Conservation (phyloP, 2,329 filamentous ascomycete genomes). For the Pyricularia grisea region DNA sequence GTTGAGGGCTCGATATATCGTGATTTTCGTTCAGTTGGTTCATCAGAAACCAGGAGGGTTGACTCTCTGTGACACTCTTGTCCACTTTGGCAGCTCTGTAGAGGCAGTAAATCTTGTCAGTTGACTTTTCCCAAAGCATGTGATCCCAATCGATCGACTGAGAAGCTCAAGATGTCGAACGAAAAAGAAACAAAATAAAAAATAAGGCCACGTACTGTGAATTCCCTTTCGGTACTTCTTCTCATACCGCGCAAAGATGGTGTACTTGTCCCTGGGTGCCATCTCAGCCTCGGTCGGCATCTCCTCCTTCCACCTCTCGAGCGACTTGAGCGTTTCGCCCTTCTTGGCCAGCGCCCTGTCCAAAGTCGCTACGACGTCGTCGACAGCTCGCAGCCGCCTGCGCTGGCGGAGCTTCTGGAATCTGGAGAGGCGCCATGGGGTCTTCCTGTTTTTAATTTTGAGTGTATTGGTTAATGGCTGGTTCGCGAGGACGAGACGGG, state of each 20-base stretch:
- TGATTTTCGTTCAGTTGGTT: neutral
- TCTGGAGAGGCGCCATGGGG: slow-evolving; percentile 86
- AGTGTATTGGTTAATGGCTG: neutral
- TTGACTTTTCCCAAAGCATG: neutral
- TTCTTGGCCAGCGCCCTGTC: slow-evolving; percentile 68
- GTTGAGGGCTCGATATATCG: neutral
- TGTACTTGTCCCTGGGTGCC: slow-evolving; percentile 95
- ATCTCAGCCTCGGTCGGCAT: slow-evolving; percentile 97
- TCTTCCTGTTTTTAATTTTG: slow-evolving; percentile 58
- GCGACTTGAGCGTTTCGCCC: slow-evolving; percentile 61
- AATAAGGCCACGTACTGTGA: slow-evolving; percentile 65
- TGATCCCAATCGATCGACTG: no score
- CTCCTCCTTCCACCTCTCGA: slow-evolving; percentile 87
- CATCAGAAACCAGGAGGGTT: slow-evolving; percentile 86
- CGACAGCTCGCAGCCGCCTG: slow-evolving; percentile 73
- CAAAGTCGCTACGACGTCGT: slow-evolving; percentile 76
- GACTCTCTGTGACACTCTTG: slow-evolving; percentile 82
- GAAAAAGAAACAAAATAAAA: slow-evolving; percentile 3
- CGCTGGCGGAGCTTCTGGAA: slow-evolving; percentile 87
- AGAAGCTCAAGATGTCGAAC: neutral
- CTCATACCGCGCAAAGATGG: slow-evolving; percentile 91
- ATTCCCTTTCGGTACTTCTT: slow-evolving; percentile 95
- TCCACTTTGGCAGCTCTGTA: slow-evolving; percentile 82
- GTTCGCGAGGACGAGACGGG: neutral
- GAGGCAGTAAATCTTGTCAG: neutral